These are phyloP conservation scores for Boletellus ananas DNA, from an alignment of 768 basidiomycete genomes.

Conservation along the genomic window DNA sequence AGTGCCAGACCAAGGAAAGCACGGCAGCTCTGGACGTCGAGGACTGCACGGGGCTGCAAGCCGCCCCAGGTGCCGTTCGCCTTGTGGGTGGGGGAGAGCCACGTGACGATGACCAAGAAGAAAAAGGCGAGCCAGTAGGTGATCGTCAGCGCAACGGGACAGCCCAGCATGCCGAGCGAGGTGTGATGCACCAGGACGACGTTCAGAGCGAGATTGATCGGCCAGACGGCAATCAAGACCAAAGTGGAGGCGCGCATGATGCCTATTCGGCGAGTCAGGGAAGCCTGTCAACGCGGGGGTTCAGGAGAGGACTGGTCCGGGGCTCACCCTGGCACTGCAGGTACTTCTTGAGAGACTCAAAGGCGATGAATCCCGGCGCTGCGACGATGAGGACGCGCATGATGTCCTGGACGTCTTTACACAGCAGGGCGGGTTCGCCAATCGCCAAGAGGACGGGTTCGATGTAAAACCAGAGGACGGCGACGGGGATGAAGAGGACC, in stretches of 20 bases:
- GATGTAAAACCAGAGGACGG: slow-evolving; percentile 59
- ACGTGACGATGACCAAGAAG: slow-evolving; percentile 48
- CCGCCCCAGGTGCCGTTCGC: slow-evolving; percentile 66
- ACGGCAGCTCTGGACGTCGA: slow-evolving; percentile 49
- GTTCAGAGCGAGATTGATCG: slow-evolving; percentile 62
- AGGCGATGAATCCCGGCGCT: slow-evolving; percentile 71
- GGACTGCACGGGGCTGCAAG: slow-evolving; percentile 39
- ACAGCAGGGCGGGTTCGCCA: slow-evolving; percentile 57
- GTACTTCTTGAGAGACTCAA: slow-evolving; percentile 77
- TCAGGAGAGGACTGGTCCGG: not conserved
- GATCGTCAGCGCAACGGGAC: slow-evolving; percentile 61
- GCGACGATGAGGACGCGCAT: slow-evolving; percentile 61
- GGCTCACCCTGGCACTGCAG: slow-evolving; percentile 69
- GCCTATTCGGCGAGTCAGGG: slow-evolving; percentile 36
- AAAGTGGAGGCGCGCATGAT: slow-evolving; percentile 72
- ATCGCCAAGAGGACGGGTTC: slow-evolving; percentile 59
- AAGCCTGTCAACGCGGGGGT: no score
- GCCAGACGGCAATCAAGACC: slow-evolving; percentile 59
- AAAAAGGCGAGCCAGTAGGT: slow-evolving; percentile 69
- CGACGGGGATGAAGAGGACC: slow-evolving; percentile 60
- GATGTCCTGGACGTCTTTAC: slow-evolving; percentile 59
- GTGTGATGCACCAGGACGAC: slow-evolving; percentile 63
- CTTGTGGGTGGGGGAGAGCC: slow-evolving; percentile 48
- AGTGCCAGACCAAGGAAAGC: slow-evolving; percentile 63
- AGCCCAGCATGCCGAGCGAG: slow-evolving; percentile 58